Evolutionary conservation across 805 yeast species (phyloP), one percentile per base, ranked within the genome.

Genomic region (Starmerella stellata): DNA sequence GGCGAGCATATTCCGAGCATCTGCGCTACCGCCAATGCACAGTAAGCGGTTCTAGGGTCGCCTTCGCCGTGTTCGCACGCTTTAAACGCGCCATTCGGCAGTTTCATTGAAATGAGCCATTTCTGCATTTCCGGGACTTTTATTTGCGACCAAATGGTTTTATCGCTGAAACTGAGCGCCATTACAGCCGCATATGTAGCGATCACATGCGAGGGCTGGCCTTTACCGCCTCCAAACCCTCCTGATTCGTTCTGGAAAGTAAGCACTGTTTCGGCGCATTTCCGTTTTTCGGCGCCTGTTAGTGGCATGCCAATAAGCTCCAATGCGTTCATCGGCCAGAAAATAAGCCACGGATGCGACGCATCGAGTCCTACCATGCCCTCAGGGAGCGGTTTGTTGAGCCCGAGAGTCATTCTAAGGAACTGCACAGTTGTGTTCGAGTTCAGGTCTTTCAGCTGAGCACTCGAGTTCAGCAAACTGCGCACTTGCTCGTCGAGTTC

Each of bases 321-420:
- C 33, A 65, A 48, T 0, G 75, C 64, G 52, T 81, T 82, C 34
- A 69, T 53, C 5, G 76, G 58, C 98, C 98, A 90, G 54, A 78
- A 87, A 1, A 79, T 42, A 51, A 87, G 60, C 96, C 96, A 90
- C 0, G 93, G 74, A 43, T 77, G 83, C n/a, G 90, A 78, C 0
- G 95, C 90, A 56, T 87, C 95, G 35, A 81, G 62, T 0, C 67
- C 66, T 3, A 56, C 52, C 54, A 68, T 76, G 7, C 55, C 60
- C 2, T 58, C 45, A 0, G 83, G 78, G 21, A 78, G 61, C 15
- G 65, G 59, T 11, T 13, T 5, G 13, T 23, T 32, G 21, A 39
- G 35, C 9, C 57, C 52, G 8, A 53, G 47, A 19, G 72, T 57
- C n/a, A 52, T 41, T 17, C 60, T 55, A 13, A 71, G 55, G 50